Conservation (phyloP, 148 eudicot species). For the Drosera capensis region DNA sequence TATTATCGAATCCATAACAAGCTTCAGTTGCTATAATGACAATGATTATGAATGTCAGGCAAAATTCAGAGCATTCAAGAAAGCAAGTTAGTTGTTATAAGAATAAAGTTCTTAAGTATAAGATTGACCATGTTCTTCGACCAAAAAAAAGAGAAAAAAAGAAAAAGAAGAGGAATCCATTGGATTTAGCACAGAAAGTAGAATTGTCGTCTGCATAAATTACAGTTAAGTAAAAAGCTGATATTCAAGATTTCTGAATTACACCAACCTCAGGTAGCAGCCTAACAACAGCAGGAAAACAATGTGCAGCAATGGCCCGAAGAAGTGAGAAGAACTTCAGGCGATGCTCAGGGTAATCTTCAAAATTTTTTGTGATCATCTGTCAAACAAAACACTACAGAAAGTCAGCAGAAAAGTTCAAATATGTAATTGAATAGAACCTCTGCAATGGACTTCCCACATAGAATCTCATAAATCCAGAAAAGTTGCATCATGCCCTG, state of each 20-base stretch:
- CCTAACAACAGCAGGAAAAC: conserved; percentile 81
- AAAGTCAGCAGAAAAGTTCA: conserved; percentile 8
- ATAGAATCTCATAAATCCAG: background rate
- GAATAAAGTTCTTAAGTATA: too few species aligned
- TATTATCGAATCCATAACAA: conserved; percentile 94
- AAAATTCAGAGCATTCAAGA: background rate
- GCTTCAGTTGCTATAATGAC: conserved; percentile 75
- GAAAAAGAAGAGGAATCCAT: too few species aligned
- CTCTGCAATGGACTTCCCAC: background rate
- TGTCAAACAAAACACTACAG: conserved; percentile 12
- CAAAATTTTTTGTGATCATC: conserved; percentile 99
- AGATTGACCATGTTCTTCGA: too few species aligned
- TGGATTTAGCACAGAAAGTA: too few species aligned
- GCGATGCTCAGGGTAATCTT: conserved; percentile 98
- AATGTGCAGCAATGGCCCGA: conserved; percentile 87
- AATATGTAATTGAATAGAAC: too few species aligned
- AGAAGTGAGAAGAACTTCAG: conserved; percentile 91
- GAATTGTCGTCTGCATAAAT: too few species aligned
- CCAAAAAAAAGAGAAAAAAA: too few species aligned
- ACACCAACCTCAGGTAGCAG: conserved; percentile 77
- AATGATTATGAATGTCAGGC: background rate
- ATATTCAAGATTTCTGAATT: too few species aligned
- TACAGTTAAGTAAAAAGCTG: too few species aligned
- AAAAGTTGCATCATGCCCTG: too few species aligned
- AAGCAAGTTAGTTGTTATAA: background rate